These are phyloP conservation scores for Phytopythium delawarense DNA, from an alignment of 352 stramenopile species.

Conservation along the genomic window DNA sequence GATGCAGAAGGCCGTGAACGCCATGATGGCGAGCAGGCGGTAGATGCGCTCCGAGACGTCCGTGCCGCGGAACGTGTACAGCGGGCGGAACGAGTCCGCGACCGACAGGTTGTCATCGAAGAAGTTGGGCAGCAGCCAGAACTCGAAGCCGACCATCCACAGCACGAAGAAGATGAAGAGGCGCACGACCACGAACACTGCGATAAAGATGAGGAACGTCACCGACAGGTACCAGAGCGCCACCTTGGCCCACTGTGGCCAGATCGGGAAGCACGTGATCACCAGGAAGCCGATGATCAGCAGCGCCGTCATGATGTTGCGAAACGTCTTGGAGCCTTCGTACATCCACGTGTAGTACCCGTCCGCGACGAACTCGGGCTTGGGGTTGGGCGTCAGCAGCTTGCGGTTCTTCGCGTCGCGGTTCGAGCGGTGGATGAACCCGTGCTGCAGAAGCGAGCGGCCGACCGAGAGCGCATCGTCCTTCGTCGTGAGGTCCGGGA, in stretches of 20 bases:
- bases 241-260: conserved; percentile 97
- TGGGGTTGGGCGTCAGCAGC: conserved; percentile 69
- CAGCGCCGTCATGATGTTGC: conserved; percentile 95
- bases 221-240: conserved; percentile 99
- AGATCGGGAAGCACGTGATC: conserved; percentile 99
- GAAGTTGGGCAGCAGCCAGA: conserved; percentile 98
- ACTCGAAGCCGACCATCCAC: conserved; percentile 95
- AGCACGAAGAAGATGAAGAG: conserved; percentile 96
- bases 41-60: conserved; percentile 94
- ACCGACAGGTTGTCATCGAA: conserved; percentile 99
- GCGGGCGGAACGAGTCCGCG: conserved; percentile 96
- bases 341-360: conserved; percentile 99
- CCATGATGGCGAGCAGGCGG: conserved; percentile 88
- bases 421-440: conserved; percentile 87
- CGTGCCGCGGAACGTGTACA: conserved; percentile 88
- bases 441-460: conserved; percentile 64
- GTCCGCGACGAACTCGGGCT: conserved; percentile 93
- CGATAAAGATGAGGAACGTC: conserved; percentile 98
- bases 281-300: conserved; percentile 97
- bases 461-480: conserved; percentile 76
- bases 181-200: conserved; percentile 94
- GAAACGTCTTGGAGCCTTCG: conserved; percentile 96
- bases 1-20: conserved; percentile 95
- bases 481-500: conserved; percentile 74
- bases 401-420: conserved; percentile 86